Evolutionary conservation across 495 filamentous ascomycete genomes (phyloP), one percentile per base, ranked within the genome.

Genomic region (Penicillium pancosmium): DNA sequence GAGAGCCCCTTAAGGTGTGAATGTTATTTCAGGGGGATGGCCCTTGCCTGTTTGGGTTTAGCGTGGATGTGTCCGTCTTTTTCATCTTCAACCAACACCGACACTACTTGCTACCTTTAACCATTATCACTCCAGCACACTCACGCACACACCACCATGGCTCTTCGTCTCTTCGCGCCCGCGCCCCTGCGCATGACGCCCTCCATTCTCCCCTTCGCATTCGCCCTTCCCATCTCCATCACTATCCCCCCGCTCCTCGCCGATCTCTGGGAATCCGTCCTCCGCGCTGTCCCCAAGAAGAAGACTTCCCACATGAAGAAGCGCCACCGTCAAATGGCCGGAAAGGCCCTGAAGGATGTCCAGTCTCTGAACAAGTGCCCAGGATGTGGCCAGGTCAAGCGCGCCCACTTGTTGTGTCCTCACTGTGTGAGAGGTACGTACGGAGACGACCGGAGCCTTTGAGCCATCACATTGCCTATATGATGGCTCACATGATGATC

Each of bases 261-360:
- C 47, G 90, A 86, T 38, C 82, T 99, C 59, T 98, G 93, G 91
- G 95, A 97, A 60, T 91, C 89, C 2, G 84, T 98, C 38, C 86
- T 99, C 35, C 86, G 87, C 60, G 94, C 94, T 4, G 94, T 97
- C 6, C 94, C 94, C 10, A 99, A 99, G 83, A 98, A 97, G 78
- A 99, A 98, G 85, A 96, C 92, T 10, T 96, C 93, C 23, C 90
- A 99, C 73, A 91, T 90, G 82, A 97, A 96, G 82, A 96, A 90
- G 78, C 88, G 94, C 60, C 87, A 91, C 66, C 84, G 95, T 64
- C 91, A 93, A 64, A 87, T 97, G 86, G 93, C 91, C 16, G 93
- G 93, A 65, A 98, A 98, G 74, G 92, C 85, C 40, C 78, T 98
- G 68, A 90, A 93, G 79, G 94, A 98, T 68, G 86, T 96, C 19